Evolutionary conservation across 1,284 basidiomycete species (phyloP), one percentile per base, ranked within the genome.

Genomic region (Leucoagaricus sp.): DNA sequence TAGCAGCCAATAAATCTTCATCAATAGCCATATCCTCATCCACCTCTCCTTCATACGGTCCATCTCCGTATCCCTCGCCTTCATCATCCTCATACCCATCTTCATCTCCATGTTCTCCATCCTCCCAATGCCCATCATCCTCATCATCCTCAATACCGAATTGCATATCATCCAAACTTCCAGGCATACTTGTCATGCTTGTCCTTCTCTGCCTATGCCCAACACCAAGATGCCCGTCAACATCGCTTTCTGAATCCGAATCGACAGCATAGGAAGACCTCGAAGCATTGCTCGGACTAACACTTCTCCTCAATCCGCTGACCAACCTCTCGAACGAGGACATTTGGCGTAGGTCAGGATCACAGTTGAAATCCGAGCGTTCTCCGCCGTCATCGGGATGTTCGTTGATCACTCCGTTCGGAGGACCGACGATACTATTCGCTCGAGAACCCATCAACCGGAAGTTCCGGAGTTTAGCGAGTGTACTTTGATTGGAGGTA

Each of bases 391-490:
- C 48, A 31, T 48, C 54, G 13, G 65, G 66, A n/a, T 48, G 31
- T 12, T 41, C 45, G 26, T 47, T 34, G 9, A 33, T 40, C 19
- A 19, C 6, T 33, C 36, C 38, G 33, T 52, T 55, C 15, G 50
- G 34, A 25, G 26, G 59, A 55, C 46, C 57, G 25, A 46, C 65
- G 29, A 57, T 44, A 57, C 63, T 82, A 80, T 61, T 83, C 74
- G 53, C 79, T 69, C 55, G 55, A 40, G 55, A 57, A 10, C 82
- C 77, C 12, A 83, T 84, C 29, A 92, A 78, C 62, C 89, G 90
- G 70, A 95, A 92, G 66, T 93, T 93, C 42, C 92, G 81, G 23
- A 96, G 69, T 10, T 92, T 84, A 9, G 87, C 84, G n/a, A 95
- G 76, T 0, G 92, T 75, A 60, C 85, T 86, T 61, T 78, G 80